Evolutionary conservation across 106 monocot species (phyloP), one percentile per base, ranked within the genome.

Genomic region (Narthecium ossifragum): DNA sequence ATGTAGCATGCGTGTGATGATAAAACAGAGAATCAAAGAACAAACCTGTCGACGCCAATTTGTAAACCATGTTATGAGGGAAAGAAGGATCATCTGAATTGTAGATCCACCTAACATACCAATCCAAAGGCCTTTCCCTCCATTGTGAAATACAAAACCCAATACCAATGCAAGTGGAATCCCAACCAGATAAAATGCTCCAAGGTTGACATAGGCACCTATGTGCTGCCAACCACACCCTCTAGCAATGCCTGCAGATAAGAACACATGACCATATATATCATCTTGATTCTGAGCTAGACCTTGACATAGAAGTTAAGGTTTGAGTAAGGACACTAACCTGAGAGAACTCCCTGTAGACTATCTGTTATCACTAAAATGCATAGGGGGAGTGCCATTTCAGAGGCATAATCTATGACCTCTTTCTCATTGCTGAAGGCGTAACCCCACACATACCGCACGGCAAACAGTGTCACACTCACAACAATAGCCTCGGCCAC

Each of bases 401-500:
- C 20, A 4, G 25, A 66, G 21, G 82, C 81, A 67, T 86, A 82
- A 58, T 66, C 51, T 11, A 65, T 23, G 40, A 82, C 86, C 56
- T 78, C 81, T 34, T 78, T 37, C 40, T 78, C 86, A 14, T 75
- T 71, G 71, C 78, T 86, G 41, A 78, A 86, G 23, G 86, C 81
- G 58, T 81, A 75, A 14, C 86, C 86, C 29, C 71, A 33, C 11
- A 72, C 27, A 34, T 26, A 27, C 12, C 73, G 64, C 22, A 74
- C 32, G 10, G 45, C 51, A 26, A 86, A 61, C 2, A 86, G 58
- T 8, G 61, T 69, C 22, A n/a, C 51, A n/a, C 78, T 75, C 15
- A 81, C 65, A 17, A 63, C 4, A 40, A 63, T 8, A 26, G 82
- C 63, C 54, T 76, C 82, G 0, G 30, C 11, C 13, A 66, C 52